Base-by-base conservation (phyloP, 345 rosid genomes). In the Corchorus capsularis region DNA sequence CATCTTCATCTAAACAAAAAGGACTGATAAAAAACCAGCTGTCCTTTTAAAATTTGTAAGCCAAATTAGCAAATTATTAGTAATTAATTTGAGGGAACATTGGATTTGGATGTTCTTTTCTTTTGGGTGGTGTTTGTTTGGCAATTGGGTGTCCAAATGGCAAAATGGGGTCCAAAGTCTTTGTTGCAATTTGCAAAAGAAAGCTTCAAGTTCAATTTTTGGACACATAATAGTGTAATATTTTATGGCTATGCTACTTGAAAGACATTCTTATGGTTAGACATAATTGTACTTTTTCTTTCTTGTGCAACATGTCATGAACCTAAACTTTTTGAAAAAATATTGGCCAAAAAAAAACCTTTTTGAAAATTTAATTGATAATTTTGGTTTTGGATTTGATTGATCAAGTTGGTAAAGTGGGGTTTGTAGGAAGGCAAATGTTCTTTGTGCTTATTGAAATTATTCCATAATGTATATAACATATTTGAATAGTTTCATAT, bases 151-250 rank as follows among this genome's bases (percentile, higher is more conserved):
- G 49, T n/a, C 32, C 47, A 15, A 6, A 39, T 39, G 43, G 43
- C 5, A 39, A 17, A 9, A 64, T 63, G 69, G 50, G 69, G 39
- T 60, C 69, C 63, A 27, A 60, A 32, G 43, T 22, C 27, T 60
- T 60, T 60, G 17, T 60, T 60, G 39, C 63, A 60, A 4, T 65
- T 19, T 65, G 53, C 70, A 65, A 43, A 39, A 27, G 27, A 39
- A 39, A 43, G 53, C 70, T 65, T 65, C 34, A 9, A 19, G 15
- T 64, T 64, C 34, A 64, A 64, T 64, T 9, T 64, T 41, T 41
- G n/a, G 49, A n/a, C 50, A 64, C 1, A 45, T 5, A 34, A 7
- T 27, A 15, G 45, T 19, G 1, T 10, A 63, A 63, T 37, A 63
- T 63, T 63, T 47, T 8, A 62, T 34, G 41, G 27, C 3, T 14